Conservation (phyloP, 257 asterid genomes). For the Eucommia ulmoides region DNA sequence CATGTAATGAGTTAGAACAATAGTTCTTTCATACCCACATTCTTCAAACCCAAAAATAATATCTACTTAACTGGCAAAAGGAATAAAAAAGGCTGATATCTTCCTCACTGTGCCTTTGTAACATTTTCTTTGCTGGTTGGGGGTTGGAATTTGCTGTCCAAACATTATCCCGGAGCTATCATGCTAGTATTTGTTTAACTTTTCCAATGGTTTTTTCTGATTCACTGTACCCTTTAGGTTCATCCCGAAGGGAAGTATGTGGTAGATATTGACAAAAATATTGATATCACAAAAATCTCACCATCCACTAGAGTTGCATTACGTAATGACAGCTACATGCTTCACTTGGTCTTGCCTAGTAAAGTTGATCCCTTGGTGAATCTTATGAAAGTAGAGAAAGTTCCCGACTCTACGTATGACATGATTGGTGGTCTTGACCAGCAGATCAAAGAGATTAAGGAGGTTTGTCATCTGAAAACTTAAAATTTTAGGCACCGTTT, state of each 20-base stretch:
- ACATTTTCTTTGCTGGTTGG: too few species aligned
- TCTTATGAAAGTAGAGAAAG: constrained; percentile 97
- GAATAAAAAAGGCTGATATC: too few species aligned
- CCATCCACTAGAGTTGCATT: constrained; percentile 95
- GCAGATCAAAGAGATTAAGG: constrained; percentile 93
- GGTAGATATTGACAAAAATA: constrained; percentile 83
- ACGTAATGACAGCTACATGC: constrained; percentile 91
- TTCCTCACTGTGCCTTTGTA: too few species aligned
- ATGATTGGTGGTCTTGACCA: constrained; percentile 99
- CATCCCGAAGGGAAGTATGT: constrained; percentile 90
- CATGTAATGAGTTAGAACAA: too few species aligned
- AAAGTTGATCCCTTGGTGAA: constrained; percentile 93
- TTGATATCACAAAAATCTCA: constrained; percentile 81
- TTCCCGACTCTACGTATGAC: constrained; percentile 94
- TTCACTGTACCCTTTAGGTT: constrained; percentile 37
- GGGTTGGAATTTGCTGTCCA: too few species aligned
- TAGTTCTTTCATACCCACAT: too few species aligned
- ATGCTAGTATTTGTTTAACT: too few species aligned
- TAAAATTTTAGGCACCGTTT: too few species aligned
- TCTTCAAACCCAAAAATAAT: too few species aligned
- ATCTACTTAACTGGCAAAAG: too few species aligned
- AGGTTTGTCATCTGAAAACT: constrained; percentile 26
- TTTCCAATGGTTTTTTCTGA: too few species aligned
- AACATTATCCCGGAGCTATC: too few species aligned
- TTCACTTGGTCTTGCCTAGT: constrained; percentile 84